These are phyloP conservation scores for Diospyros lotus DNA, from an alignment of 148 eudicot genomes.

Conservation along the genomic window DNA sequence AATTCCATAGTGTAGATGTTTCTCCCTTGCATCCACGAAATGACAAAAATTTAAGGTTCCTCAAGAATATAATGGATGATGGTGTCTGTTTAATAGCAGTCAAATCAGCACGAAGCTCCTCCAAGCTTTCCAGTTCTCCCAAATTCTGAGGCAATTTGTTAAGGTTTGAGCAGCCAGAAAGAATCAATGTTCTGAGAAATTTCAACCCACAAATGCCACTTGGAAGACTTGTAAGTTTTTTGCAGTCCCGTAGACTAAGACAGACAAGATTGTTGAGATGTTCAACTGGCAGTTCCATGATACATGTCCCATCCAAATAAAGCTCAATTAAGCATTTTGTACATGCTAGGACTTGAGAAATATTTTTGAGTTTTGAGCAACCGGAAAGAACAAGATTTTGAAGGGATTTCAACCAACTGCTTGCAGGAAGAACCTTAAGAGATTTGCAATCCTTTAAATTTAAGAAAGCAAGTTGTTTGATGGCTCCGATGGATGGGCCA, in stretches of 20 bases:
- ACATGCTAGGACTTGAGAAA: neutral
- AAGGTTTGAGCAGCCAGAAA: neutral
- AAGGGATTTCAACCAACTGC: neutral
- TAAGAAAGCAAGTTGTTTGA: neutral
- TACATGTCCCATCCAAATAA: neutral
- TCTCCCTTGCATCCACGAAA: neutral
- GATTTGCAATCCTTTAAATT: slow-evolving; percentile 1
- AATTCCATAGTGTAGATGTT: neutral
- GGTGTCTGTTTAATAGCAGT: neutral
- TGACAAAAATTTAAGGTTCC: neutral
- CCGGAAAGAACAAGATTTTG: neutral
- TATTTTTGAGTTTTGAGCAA: neutral
- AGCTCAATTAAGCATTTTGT: neutral
- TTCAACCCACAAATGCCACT: neutral
- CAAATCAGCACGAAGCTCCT: neutral
- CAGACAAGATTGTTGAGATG: neutral
- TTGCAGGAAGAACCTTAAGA: neutral
- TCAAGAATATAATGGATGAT: neutral
- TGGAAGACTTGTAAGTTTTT: neutral
- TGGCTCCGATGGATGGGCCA: neutral
- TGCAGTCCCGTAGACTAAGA: neutral
- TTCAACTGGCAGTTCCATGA: neutral
- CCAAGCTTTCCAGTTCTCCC: neutral
- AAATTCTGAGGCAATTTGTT: neutral
- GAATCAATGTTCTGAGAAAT: neutral